Base-by-base conservation (phyloP, 768 basidiomycete species). In the Leccinum variicolor region DNA sequence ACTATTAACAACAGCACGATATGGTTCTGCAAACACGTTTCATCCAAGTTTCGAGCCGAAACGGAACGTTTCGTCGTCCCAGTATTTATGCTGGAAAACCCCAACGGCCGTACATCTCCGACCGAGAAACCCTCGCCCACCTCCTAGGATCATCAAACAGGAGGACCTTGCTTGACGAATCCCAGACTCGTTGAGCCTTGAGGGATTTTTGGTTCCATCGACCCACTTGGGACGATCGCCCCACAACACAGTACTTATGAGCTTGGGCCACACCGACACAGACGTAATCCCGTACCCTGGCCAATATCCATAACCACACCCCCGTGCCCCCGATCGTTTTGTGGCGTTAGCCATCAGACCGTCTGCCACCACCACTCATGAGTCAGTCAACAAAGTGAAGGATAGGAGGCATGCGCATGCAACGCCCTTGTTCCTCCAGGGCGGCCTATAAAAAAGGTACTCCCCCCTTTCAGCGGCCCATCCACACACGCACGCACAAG, bases 311-410 rank as follows among this genome's bases (percentile, higher is more conserved):
- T 33, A 48, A 34, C n/a, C 25, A 25, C 49, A 43, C 46, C 58
- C 56, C 29, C 41, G 52, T 41, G 39, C 39, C 55, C 68, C 59
- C 63, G 56, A 63, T 70, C 63, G 47, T 60, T 56, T 60, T 43
- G 47, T 52, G 58, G 57, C 41, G 50, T 39, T 36, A 25, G 49
- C 39, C 36, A 54, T 50, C 23, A 56, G 45, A 29, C 49, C 41
- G 4, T 26, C 33, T 19, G 13, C 49, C 49, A 31, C 49, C 49
- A 43, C 48, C 49, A 46, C 47, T 53, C 33, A 59, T 45, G 51
- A 53, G 34, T 43, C 33, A 41, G 19, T 19, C 45, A 11, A 25
- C 41, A 15, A 53, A 49, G 26, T 25, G 23, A 50, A 48, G 49
- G 43, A 55, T 31, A 52, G n/a, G 39, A 28, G 34, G 17, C 50